Evolutionary conservation across 345 rosid genomes (phyloP).

Genomic region (Gossypium arboreum): DNA sequence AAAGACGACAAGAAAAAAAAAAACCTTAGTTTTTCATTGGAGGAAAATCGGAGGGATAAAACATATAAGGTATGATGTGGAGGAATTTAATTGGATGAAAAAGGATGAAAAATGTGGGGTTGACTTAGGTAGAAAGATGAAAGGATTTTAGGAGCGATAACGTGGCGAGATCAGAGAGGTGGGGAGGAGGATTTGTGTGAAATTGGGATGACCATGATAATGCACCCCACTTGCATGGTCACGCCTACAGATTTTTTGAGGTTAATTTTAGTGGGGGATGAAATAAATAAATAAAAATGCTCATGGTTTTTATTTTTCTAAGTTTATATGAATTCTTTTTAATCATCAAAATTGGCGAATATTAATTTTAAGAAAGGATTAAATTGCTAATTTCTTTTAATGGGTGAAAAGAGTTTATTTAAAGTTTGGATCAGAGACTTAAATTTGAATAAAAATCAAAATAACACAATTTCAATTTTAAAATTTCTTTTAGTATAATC

Average conservation of each 20-base stretch:
- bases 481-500: too few species aligned
- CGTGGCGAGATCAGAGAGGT: slow-evolving; percentile 21
- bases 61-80: slow-evolving; percentile 37
- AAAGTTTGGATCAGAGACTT: too few species aligned
- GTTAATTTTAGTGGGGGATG: slow-evolving; percentile 41
- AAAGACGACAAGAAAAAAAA: neutral
- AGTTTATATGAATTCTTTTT: too few species aligned
- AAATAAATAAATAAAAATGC: neutral
- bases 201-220: slow-evolving; percentile 57
- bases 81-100: slow-evolving; percentile 33
- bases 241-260: slow-evolving; percentile 78
- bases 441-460: too few species aligned
- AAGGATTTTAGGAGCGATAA: slow-evolving; percentile 1
- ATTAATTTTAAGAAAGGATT: too few species aligned
- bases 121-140: slow-evolving; percentile 40
- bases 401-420: too few species aligned
- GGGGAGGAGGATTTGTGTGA: neutral
- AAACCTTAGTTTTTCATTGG: neutral
- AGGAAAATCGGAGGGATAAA: neutral
- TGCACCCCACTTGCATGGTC: slow-evolving; percentile 87
- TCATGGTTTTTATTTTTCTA: neutral
- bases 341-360: neutral
- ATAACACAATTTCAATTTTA: too few species aligned
- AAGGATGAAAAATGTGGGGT: slow-evolving; percentile 27
- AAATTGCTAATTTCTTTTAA: too few species aligned